Conservation (phyloP, 805 yeast genomes). For the Vanderwaltozyma yarrowii region DNA sequence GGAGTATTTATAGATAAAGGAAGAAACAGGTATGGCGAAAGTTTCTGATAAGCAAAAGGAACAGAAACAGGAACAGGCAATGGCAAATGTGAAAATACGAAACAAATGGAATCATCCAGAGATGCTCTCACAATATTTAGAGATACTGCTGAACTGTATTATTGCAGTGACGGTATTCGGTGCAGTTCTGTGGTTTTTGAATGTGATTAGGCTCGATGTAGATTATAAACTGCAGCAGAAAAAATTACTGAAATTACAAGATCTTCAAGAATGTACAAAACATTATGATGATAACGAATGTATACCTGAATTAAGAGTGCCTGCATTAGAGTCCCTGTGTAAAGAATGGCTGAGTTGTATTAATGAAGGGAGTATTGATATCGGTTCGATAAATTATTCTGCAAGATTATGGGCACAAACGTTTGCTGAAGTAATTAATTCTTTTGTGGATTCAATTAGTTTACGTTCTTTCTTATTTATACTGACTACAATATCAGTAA, state of each 20-base stretch:
- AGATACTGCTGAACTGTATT: conserved; percentile 46
- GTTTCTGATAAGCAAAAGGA: no score
- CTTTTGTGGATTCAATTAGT: conserved; percentile 61
- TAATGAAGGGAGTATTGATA: conserved; percentile 18
- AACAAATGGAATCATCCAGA: conserved; percentile 5
- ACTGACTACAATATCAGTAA: conserved; percentile 38
- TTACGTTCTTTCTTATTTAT: conserved; percentile 54
- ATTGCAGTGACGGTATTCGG: conserved; percentile 43
- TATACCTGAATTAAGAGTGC: conserved; percentile 50
- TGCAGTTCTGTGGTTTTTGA: conserved; percentile 40
- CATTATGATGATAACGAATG: conserved; percentile 70
- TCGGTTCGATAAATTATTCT: conserved; percentile 17
- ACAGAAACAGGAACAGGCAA: background rate
- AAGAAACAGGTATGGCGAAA: no score
- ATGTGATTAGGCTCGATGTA: conserved; percentile 58
- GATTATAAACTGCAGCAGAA: conserved; percentile 56
- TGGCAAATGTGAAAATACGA: background rate
- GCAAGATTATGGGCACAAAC: conserved; percentile 73
- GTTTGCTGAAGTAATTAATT: conserved; percentile 70
- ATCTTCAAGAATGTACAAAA: conserved; percentile 56
- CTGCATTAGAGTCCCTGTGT: conserved; percentile 65
- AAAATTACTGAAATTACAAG: conserved; percentile 46
- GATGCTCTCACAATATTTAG: conserved; percentile 37
- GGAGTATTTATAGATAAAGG: no score
- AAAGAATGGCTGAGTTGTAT: conserved; percentile 71